Evolutionary conservation across 371 early-diverging fungal genomes (phyloP), one percentile per base, ranked within the genome.

Genomic region (Thermomucor indicae-seudaticae): DNA sequence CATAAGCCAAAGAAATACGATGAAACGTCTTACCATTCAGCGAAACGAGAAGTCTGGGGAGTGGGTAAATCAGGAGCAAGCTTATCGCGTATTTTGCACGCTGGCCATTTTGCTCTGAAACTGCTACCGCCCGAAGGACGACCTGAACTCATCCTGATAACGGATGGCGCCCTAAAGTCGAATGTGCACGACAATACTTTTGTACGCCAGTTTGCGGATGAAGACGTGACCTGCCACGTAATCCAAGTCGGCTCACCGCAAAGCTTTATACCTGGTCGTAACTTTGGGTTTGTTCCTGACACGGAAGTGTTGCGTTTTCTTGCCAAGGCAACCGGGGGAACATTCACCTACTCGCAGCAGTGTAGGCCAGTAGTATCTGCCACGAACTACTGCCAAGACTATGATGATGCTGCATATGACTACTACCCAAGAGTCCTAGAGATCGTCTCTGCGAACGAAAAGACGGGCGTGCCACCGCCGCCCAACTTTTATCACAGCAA

Each of bases 201-300:
- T 74, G 46, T 82, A 55, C 55, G 81, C 70, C 63, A 78, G 60
- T 58, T 72, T 86, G 53, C 71, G 49, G 85, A 84, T 43, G 80
- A 88, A 34, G 83, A 89, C 54, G 86, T 91, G 3, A 76, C 75
- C 6, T 88, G 89, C 41, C 86, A 88, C 17, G 70, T 94, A 35
- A 83, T 97, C 37, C 96, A 96, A 66, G 83, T 94, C 6, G 96
- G 96, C 0, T 87, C 84, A 4, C 51, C 69, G 20, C 70, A 80
- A 16, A 91, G 89, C 4, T 89, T 85, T 51, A 75, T 80, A 40
- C 90, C 92, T 7, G 80, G 80, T 25, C 79, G 83, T 37, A 89
- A 89, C 51, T 89, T 93, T 67, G 96, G 96, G 0, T 89, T 88
- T 64, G 85, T 95, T 6, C 88, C 89, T 34, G 93, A 96, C 60